phyloP scores from a whole-genome alignment of 805 yeast species.

The Pichia nakasei region DNA sequence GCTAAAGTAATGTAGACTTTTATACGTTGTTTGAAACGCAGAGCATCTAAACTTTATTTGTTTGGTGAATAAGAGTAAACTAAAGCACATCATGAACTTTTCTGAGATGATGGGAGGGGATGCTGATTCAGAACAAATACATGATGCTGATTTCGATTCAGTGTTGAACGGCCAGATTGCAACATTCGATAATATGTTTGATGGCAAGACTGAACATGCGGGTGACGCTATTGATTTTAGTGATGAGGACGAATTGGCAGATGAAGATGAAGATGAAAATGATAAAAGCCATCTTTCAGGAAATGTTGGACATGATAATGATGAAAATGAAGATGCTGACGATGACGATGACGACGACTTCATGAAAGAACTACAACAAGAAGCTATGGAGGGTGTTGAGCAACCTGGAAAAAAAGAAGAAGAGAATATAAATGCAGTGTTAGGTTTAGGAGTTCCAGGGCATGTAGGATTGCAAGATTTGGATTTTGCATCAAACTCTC shows the following conservation, averaged over 20 bases:
- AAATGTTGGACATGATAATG: constrained; percentile 10
- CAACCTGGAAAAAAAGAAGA: constrained; percentile 19
- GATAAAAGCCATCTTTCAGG: not conserved
- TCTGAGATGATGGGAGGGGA: not conserved
- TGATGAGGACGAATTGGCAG: constrained; percentile 91
- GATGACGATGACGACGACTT: constrained; percentile 29
- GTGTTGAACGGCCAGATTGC: constrained; percentile 29
- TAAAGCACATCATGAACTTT: not conserved
- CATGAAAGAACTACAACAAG: constrained; percentile 30
- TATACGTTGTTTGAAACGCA: no score
- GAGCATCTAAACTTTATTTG: no score
- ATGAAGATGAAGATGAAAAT: constrained; percentile 46
- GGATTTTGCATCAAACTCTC: constrained; percentile 23
- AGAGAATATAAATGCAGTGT: constrained; percentile 19
- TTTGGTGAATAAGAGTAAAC: no score
- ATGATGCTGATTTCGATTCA: constrained; percentile 25
- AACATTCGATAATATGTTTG: constrained; percentile 26
- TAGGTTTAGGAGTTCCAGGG: constrained; percentile 25
- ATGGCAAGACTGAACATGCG: constrained; percentile 61
- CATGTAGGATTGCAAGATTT: constrained; percentile 25
- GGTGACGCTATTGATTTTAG: constrained; percentile 92
- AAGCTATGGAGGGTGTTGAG: constrained; percentile 30
- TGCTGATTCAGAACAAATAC: not conserved
- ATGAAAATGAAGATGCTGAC: constrained; percentile 29
- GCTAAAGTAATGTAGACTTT: no score